phyloP scores from a whole-genome alignment of 345 rosid species.

The Sisymbrium irio region DNA sequence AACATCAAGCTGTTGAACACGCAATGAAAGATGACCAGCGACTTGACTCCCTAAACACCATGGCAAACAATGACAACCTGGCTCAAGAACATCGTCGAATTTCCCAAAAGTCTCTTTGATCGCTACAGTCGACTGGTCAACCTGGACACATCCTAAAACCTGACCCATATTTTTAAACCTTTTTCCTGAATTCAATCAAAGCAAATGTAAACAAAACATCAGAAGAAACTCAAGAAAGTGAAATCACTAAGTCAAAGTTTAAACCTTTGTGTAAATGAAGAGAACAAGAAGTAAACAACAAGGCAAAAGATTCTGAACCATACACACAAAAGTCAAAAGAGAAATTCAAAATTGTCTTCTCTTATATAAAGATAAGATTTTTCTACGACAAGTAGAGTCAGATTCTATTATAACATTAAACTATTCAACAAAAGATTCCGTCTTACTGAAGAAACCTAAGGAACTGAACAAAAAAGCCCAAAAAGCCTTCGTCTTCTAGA shows the following conservation, averaged over 20 bases:
- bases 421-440: neutral
- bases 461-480: neutral
- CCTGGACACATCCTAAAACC: slow-evolving; percentile 61
- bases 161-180: slow-evolving; percentile 33
- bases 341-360: neutral
- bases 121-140: slow-evolving; percentile 76
- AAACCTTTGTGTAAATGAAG: neutral
- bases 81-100: slow-evolving; percentile 68
- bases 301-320: neutral
- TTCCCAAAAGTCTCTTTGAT: slow-evolving; percentile 70
- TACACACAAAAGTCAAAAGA: neutral
- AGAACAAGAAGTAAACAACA: slow-evolving; percentile 11
- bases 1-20: slow-evolving; percentile 82
- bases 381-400: neutral
- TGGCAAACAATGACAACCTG: slow-evolving; percentile 82
- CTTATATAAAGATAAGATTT: neutral
- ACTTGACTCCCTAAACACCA: slow-evolving; percentile 73
- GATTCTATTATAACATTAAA: slow-evolving; percentile 5
- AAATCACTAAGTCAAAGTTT: neutral
- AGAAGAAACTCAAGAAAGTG: neutral
- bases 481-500: neutral
- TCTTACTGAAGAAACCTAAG: neutral
- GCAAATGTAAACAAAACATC: neutral
- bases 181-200: neutral
- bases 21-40: slow-evolving; percentile 68